These are phyloP conservation scores for Venturiaceae sp. DNA, from an alignment of 2,329 filamentous ascomycete species.

Conservation along the genomic window DNA sequence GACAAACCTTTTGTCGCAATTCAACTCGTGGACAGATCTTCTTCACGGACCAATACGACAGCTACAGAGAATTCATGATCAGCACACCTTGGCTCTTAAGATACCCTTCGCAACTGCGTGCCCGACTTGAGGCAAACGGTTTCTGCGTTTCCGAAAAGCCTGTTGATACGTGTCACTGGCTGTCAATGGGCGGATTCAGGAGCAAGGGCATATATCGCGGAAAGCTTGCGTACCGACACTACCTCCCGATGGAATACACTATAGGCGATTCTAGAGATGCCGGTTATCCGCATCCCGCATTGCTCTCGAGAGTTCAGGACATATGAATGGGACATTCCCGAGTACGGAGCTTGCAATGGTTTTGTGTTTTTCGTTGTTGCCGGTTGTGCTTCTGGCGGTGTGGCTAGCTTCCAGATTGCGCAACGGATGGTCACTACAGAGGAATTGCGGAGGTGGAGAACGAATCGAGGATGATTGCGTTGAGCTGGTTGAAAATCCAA, in stretches of 20 bases:
- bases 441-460: background rate
- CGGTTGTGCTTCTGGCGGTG: background rate
- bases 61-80: too few species aligned
- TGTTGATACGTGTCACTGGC: background rate
- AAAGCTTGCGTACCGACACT: background rate
- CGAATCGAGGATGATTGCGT: background rate
- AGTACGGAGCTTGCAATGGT: background rate
- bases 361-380: background rate
- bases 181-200: background rate
- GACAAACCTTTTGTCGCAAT: too few species aligned
- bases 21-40: too few species aligned
- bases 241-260: background rate
- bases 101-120: too few species aligned
- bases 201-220: background rate
- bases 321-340: background rate
- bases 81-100: too few species aligned
- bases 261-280: background rate
- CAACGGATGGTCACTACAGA: too few species aligned
- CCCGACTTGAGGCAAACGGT: too few species aligned
- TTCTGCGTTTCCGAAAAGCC: too few species aligned
- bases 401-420: background rate
- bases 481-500: background rate
- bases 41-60: too few species aligned
- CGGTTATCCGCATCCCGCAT: background rate
- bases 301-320: background rate